Evolutionary conservation across 805 yeast species (phyloP).

Genomic region (Cyberlindnera maritima): DNA sequence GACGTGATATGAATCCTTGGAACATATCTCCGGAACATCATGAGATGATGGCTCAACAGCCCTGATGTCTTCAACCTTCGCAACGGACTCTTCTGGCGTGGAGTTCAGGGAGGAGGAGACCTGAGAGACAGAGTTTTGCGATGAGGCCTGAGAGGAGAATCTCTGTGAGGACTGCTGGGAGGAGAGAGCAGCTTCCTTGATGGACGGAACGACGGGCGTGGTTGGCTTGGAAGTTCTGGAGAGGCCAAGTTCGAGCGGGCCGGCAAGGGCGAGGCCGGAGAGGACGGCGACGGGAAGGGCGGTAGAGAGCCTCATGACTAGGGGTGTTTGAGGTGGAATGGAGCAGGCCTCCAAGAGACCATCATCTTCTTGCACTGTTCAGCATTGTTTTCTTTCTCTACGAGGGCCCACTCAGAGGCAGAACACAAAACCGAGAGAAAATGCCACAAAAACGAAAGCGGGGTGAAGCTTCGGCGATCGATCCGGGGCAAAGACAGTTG

Average conservation of each 20-base stretch:
- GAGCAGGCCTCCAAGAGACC: too few relatives aligned
- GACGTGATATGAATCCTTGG: slow-evolving; percentile 31
- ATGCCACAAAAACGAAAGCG: not conserved
- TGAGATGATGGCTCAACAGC: not conserved
- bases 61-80: not conserved
- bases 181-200: not conserved
- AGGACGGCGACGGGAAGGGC: not conserved
- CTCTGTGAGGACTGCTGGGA: not conserved
- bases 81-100: not conserved
- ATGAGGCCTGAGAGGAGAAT: not conserved
- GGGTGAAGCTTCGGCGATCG: not conserved
- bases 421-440: not conserved
- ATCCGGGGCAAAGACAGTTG: too few relatives aligned
- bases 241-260: not conserved
- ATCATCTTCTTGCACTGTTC: too few relatives aligned
- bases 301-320: not conserved
- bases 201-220: slow-evolving; percentile 1
- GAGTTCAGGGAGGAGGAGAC: not conserved
- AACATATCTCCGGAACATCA: slow-evolving; percentile 26
- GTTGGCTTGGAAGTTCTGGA: slow-evolving; percentile 1
- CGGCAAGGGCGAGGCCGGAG: not conserved
- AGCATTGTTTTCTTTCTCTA: too few relatives aligned
- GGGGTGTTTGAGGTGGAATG: too few relatives aligned
- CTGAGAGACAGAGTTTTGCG: too few relatives aligned
- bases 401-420: too few relatives aligned